A percentile compares a stretch with the other conserved stretches of the same genome.
Evolutionary conservation across 352 stramenopile genomes (phyloP).

Genomic region (Phytophthora agathidicida): DNA sequence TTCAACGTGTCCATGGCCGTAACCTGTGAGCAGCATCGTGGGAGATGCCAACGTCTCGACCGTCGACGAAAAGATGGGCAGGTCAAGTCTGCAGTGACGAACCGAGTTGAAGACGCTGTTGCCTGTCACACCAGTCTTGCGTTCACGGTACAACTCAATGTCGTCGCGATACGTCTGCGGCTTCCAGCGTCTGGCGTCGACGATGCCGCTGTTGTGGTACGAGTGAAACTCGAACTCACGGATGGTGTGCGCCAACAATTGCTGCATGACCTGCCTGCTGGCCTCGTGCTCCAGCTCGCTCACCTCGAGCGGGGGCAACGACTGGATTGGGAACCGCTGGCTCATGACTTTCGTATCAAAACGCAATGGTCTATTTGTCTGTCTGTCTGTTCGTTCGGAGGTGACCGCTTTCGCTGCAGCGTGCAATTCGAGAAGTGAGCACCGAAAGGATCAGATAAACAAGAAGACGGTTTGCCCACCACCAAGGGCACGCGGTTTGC

Average conservation of each 20-base stretch:
- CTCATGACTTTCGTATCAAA: conserved; percentile 28
- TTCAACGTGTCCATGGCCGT: conserved; percentile 52
- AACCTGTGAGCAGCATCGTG: conserved; percentile 56
- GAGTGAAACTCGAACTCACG: conserved; percentile 54
- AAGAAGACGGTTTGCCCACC: neutral
- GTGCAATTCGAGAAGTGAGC: conserved; percentile 35
- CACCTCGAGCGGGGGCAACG: conserved; percentile 42
- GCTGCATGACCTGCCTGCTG: conserved; percentile 43
- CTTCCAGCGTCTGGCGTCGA: conserved; percentile 53
- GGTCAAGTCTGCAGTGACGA: conserved; percentile 36
- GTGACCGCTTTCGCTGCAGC: neutral
- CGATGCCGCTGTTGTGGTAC: conserved; percentile 37
- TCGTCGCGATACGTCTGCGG: conserved; percentile 44
- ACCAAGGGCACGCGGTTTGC: neutral
- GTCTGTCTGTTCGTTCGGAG: too few species aligned
- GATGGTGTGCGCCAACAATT: conserved; percentile 46
- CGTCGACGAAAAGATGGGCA: conserved; percentile 36
- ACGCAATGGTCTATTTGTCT: too few species aligned
- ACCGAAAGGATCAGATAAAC: conserved; percentile 23
- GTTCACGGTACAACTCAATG: conserved; percentile 53
- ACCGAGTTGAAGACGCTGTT: conserved; percentile 29
- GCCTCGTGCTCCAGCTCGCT: conserved; percentile 34
- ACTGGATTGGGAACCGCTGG: conserved; percentile 51
- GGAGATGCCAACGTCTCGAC: conserved; percentile 33
- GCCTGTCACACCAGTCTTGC: conserved; percentile 31